A percentile compares a stretch with the other conserved stretches of the same genome.
These are phyloP conservation scores for Flammula alnicola DNA, from an alignment of 1,284 basidiomycete species.

Conservation along the genomic window DNA sequence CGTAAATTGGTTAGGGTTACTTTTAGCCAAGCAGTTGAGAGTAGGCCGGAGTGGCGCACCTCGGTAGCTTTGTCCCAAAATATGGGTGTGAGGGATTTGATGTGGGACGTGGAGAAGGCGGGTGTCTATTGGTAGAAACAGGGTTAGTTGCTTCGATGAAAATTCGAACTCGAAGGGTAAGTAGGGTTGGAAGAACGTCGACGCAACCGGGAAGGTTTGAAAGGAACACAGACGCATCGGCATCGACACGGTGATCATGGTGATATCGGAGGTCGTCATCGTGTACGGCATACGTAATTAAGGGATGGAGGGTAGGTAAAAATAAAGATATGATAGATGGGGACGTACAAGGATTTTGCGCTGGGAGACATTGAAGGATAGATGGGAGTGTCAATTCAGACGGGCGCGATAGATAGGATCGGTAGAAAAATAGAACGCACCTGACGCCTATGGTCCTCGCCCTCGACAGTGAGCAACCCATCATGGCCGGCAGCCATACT, in stretches of 20 bases:
- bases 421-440: conserved; percentile 7
- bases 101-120: conserved; percentile 60
- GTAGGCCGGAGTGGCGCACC: conserved; percentile 37
- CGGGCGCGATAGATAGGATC: not conserved
- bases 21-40: too few relatives aligned
- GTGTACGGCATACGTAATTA: too few relatives aligned
- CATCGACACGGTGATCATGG: too few relatives aligned
- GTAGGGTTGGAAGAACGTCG: too few relatives aligned
- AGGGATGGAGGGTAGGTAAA: conserved; percentile 1
- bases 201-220: too few relatives aligned
- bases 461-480: conserved; percentile 50
- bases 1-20: too few relatives aligned
- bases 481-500: conserved; percentile 41
- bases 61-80: conserved; percentile 68
- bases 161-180: too few relatives aligned
- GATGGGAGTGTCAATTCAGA: conserved; percentile 4
- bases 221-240: too few relatives aligned
- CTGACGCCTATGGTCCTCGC: conserved; percentile 56
- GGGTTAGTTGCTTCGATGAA: too few relatives aligned
- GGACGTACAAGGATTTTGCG: conserved; percentile 45
- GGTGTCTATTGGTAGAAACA: too few relatives aligned
- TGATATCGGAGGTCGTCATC: too few relatives aligned
- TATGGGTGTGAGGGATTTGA: conserved; percentile 61
- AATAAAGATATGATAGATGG: conserved; percentile 19
- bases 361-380: too few relatives aligned